Base-by-base conservation (phyloP, 2,329 filamentous ascomycete genomes). In the Paracamarosporium sp. region DNA sequence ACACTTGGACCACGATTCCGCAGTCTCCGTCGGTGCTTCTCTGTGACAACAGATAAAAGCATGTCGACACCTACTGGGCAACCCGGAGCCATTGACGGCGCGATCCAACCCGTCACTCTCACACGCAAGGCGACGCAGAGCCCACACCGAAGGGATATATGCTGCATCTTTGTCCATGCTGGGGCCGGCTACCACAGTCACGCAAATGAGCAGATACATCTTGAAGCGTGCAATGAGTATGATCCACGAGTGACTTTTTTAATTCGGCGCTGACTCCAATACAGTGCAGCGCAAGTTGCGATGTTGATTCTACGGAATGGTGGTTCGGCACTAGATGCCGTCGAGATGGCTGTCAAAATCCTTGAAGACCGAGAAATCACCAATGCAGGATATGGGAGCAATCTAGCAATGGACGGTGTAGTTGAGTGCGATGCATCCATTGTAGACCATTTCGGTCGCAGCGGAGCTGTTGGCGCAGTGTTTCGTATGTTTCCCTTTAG, bases 381-480 rank as follows among this genome's bases (percentile, higher is more conserved):
- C 33, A 99, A 99, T 75, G 91, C 94, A 35, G 95, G 95, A 0
- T 98, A 91, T 73, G 95, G 96, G 45, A 99, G 95, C 78, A 99
- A 99, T 69, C 81, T 99, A 24, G 89, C 92, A 43, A 91, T 96
- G 61, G 90, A 97, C 66, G 95, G 95, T 1, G 86, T 88, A 1
- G 95, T 98, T 12, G 95, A 99, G 76, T 96, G 93, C 67, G 95
- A 99, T 80, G 95, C 95, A 54, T 93, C 92, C 0, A 86, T 99
- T 53, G 90, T 99, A 38, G 93, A 99, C 70, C 91, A 98, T 73
- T 81, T 89, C 50, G 95, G 96, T 40, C 88, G 93, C 63, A 98
- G 94, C 74, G 95, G 95, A 65, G 95, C 93, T 40, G 96, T 92
- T 64, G 96, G 95, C 64, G 94, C 95, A 41, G 92, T 95, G 41